phyloP scores from a whole-genome alignment of 208 protist genomes.

The Leishmania martiniquensis region DNA sequence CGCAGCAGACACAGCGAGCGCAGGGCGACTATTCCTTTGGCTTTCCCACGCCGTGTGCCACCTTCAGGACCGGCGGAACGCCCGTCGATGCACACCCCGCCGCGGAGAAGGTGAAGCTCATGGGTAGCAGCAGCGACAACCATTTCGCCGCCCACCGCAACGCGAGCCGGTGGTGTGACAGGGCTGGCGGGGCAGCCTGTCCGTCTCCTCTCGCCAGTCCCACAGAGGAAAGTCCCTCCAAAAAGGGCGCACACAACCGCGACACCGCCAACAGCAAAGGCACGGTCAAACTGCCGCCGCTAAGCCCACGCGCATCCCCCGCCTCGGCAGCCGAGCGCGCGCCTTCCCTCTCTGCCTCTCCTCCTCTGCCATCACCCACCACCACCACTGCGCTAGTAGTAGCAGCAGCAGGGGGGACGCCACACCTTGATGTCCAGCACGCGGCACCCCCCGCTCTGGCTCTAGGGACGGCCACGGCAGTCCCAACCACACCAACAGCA shows the following conservation, averaged over 20 bases:
- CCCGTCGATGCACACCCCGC: conserved; percentile 4
- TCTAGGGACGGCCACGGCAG: neutral
- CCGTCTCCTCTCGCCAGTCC: neutral
- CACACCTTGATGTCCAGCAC: neutral
- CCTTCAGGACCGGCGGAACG: conserved; percentile 4
- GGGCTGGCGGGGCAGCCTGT: neutral
- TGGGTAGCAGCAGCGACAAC: neutral
- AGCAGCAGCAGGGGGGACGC: neutral
- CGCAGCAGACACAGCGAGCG: neutral
- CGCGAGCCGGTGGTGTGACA: neutral
- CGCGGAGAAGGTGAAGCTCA: neutral
- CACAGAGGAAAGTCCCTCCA: conserved; percentile 4
- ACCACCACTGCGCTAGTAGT: neutral
- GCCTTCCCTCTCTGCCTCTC: neutral
- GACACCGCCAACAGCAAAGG: neutral
- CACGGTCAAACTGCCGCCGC: neutral
- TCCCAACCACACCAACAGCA: neutral
- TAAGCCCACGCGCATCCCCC: neutral
- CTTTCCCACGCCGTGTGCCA: conserved; percentile 5
- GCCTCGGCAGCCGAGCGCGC: neutral
- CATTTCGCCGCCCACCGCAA: neutral
- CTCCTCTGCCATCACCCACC: neutral
- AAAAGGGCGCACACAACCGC: neutral
- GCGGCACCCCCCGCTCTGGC: neutral
- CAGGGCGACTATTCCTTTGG: conserved; percentile 3